Conservation (phyloP, 2,329 filamentous ascomycete species). For the Fusarium siculi region DNA sequence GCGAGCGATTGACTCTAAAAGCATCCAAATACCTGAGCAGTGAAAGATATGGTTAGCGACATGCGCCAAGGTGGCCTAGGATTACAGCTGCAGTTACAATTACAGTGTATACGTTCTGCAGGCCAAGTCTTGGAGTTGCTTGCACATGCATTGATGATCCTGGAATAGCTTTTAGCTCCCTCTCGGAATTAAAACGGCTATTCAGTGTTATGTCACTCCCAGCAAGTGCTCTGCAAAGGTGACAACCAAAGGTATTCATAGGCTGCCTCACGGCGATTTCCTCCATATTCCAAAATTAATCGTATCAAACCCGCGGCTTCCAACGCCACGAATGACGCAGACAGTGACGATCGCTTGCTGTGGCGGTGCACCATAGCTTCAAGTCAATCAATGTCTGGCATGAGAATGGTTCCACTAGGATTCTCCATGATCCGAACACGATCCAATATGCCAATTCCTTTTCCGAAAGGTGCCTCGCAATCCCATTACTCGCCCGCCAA, state of each 20-base stretch:
- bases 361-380: constrained; percentile 9
- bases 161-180: background rate
- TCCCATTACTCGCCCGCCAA: constrained; percentile 6
- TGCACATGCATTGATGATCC: constrained; percentile 10
- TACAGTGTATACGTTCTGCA: background rate
- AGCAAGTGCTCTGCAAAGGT: background rate
- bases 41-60: background rate
- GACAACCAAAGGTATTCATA: background rate
- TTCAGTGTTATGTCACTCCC: background rate
- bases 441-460: background rate
- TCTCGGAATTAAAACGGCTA: background rate
- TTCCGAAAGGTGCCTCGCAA: background rate
- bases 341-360: constrained; percentile 1
- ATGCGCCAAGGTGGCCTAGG: constrained; percentile 18
- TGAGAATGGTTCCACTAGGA: background rate
- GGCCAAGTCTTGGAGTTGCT: constrained; percentile 1
- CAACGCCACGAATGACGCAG: constrained; percentile 31
- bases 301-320: background rate
- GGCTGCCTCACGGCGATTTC: constrained; percentile 20
- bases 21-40: background rate
- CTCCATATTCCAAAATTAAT: background rate
- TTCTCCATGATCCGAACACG: background rate
- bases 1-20: background rate
- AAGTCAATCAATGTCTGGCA: background rate
- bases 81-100: background rate